Evolutionary conservation across 2,329 filamentous ascomycete genomes (phyloP), one percentile per base, ranked within the genome.

Genomic region (Neoarthrinium moseri): DNA sequence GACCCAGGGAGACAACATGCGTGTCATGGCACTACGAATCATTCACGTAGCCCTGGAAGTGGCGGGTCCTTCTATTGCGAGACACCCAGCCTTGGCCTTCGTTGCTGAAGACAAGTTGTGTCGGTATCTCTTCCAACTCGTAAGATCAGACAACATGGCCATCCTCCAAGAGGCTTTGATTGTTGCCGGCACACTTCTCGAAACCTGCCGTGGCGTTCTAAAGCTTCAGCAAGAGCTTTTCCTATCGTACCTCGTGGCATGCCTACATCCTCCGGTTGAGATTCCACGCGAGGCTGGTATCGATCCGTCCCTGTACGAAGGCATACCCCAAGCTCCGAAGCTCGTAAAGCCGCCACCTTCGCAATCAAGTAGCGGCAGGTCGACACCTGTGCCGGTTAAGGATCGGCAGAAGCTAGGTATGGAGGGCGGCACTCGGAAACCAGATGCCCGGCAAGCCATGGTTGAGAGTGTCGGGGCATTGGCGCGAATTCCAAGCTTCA

Each of bases 201-300:
- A 91, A 22, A 97, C 94, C 1, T 97, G 94, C 60, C 83, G 94
- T 51, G 84, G 84, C 23, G 89, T 96, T 12, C 76, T 99, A 34
- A 97, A 97, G 70, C 75, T 99, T 33, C 94, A 99, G 62, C 94
- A 99, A 68, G 94, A 99, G 68, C 77, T 99, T 1, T 99, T 95
- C 62, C 71, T 99, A 27, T 95, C 91, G 1, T 99, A 99, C 61
- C 70, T 99, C 39, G 89, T 99, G 18, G 89, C 91, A 6, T 99
- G 94, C 65, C 75, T 99, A 39, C 92, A 97, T 65, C 91, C 92
- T 5, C 83, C 86, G n/a, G 86, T 97, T 23, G 91, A 95, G 46
- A 97, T 99, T 59, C 94, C 95, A 0, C 80, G 86, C 43, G 94
- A 99, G 60, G 77, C 87, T 6, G 88, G 88, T 12, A 97, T 99